Conservation (phyloP, 768 basidiomycete species). For the Russula earlei region DNA sequence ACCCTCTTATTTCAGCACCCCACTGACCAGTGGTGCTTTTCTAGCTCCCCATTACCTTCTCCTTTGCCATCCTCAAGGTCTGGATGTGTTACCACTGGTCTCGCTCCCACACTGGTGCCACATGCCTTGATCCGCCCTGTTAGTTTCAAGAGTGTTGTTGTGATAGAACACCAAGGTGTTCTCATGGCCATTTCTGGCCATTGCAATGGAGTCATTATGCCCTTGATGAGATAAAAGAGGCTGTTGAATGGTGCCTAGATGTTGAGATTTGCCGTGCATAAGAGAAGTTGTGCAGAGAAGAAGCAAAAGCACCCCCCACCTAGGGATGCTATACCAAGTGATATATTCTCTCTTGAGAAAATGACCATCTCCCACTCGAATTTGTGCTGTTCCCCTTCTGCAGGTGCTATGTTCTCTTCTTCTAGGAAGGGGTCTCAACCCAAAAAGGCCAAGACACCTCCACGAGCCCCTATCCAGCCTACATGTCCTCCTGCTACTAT, state of each 20-base stretch:
- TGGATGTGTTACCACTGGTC: slow-evolving; percentile 73
- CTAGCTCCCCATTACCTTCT: slow-evolving; percentile 73
- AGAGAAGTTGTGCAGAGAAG: slow-evolving; percentile 58
- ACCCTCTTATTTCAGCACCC: slow-evolving; percentile 68
- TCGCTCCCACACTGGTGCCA: slow-evolving; percentile 64
- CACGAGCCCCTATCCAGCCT: slow-evolving; percentile 13
- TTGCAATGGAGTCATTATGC: slow-evolving; percentile 86
- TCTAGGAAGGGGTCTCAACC: slow-evolving; percentile 7
- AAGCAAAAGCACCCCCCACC: slow-evolving; percentile 41
- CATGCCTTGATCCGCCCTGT: slow-evolving; percentile 78
- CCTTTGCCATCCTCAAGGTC: slow-evolving; percentile 76
- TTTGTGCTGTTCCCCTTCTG: slow-evolving; percentile 9
- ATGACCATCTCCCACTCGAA: slow-evolving; percentile 17
- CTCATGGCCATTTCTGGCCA: slow-evolving; percentile 85
- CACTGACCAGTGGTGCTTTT: slow-evolving; percentile 72
- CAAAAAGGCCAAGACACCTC: slow-evolving; percentile 20
- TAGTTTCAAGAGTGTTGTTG: slow-evolving; percentile 77
- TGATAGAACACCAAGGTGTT: slow-evolving; percentile 88
- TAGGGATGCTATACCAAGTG: slow-evolving; percentile 26
- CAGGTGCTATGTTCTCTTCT: not conserved
- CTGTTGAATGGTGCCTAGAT: slow-evolving; percentile 82
- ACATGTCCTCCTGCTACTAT: slow-evolving; percentile 10
- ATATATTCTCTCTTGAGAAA: slow-evolving; percentile 20
- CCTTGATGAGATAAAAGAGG: slow-evolving; percentile 75
- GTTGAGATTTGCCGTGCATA: slow-evolving; percentile 66